Conservation (phyloP, 2,329 filamentous ascomycete species). For the Beauveria medogensis region DNA sequence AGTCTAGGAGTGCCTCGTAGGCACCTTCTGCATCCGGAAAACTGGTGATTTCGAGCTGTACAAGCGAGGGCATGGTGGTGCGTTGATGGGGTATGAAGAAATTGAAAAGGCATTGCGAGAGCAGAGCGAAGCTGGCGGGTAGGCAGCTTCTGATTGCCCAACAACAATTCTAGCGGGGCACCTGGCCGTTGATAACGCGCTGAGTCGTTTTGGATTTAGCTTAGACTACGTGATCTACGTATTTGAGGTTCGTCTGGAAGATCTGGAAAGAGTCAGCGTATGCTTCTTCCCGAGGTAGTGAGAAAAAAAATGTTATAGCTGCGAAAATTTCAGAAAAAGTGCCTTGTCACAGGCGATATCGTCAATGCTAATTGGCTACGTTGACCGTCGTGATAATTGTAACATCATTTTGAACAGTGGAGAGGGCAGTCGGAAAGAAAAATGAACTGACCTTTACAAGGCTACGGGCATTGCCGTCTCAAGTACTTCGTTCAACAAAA, state of each 20-base stretch:
- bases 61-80: too few relatives aligned
- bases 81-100: too few relatives aligned
- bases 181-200: too few relatives aligned
- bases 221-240: too few relatives aligned
- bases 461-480: neutral
- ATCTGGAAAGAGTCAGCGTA: neutral
- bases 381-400: conserved; percentile 41
- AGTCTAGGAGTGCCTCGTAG: too few relatives aligned
- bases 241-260: neutral
- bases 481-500: neutral
- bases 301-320: neutral
- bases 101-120: too few relatives aligned
- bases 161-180: too few relatives aligned
- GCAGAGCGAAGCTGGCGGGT: too few relatives aligned
- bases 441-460: conserved; percentile 21
- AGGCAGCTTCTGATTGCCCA: too few relatives aligned
- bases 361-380: conserved; percentile 38
- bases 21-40: too few relatives aligned
- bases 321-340: conserved; percentile 22
- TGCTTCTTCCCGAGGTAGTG: neutral
- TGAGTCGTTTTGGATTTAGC: too few relatives aligned
- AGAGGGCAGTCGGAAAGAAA: neutral
- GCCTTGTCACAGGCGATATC: conserved; percentile 40
- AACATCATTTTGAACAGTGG: conserved; percentile 28
- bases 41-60: too few relatives aligned